Evolutionary conservation across 352 stramenopile species (phyloP), one percentile per base, ranked within the genome.

Genomic region (Phytophthora crassamura): DNA sequence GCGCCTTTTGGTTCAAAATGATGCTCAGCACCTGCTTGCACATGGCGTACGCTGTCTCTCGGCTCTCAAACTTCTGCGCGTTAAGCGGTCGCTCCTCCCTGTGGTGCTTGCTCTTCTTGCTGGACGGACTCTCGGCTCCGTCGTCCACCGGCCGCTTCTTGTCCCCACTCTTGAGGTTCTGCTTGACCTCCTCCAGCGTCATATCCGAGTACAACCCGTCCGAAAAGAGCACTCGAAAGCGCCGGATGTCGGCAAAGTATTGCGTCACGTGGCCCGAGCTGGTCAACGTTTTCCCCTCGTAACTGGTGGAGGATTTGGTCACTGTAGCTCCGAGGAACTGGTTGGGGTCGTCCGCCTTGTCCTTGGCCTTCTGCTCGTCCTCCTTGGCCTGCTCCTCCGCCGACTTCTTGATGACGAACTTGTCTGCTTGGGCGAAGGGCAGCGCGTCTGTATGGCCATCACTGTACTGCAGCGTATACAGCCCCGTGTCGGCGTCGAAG

Each of bases 401-500:
- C 1, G 72, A 33, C 40, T 59, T 48, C 10, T 50, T 57, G 60
- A 91, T 86, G 18, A 87, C 65, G 42, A 82, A 77, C 12, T 51
- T 38, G 12, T 80, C 77, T 7, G 84, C 51, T 5, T 69, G 35
- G 10, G 18, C 57, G 41, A 75, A 67, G 4, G 72, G 35, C 7
- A 88, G 53, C 8, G 72, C 47, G 41, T 88, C 73, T 43, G 47
- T 46, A 67, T 82, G 68, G 55, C 74, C 69, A 66, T 91, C 82
- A 53, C 75, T 76, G 54, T 81, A 91, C 18, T 74, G 55, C 14
- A 91, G 61, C 14, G 69, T 70, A 61, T 91, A 91, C 25, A 84
- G 43, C 0, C 69, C 78, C 28, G 63, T 64, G 46, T 55, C 64
- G 14, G 47, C 43, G 58, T 89, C 75, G 41, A 73, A 91, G 14